Evolutionary conservation across 2,329 filamentous ascomycete species (phyloP), one percentile per base, ranked within the genome.

Genomic region (Alternaria dauci): DNA sequence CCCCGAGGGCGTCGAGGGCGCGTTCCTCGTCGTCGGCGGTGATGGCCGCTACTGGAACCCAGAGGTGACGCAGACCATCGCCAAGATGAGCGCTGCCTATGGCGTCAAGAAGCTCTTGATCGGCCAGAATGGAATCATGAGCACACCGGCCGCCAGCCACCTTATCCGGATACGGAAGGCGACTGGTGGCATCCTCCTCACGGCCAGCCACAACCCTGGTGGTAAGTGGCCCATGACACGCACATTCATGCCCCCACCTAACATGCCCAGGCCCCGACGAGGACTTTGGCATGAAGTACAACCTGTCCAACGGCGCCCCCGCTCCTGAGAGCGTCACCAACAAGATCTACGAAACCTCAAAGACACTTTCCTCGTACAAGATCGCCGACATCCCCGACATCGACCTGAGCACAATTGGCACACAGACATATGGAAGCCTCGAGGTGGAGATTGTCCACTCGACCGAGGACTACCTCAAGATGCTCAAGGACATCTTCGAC

Each of bases 211-310:
- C 86, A 99, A 99, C 84, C 94, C 95, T 62, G 95, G 95, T 80
- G 95, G 94, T 94, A 84, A 80, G 89, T 82, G 11, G 18, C 12
- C 36, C 6, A 9, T 8, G 30, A n/a, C n/a, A 25, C 14, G 25
- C n/a, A 8, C 11, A 16, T 3, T 16, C 32, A 5, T 11, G 4
- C 2, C 28, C 12, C 5, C 18, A 14, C 18, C 46, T 59, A 12
- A 59, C 28, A 9, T 25, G 3, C 16, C 14, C 71, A 96, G 93
- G 94, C 52, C 95, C 95, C 64, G 91, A 88, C 71, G 91, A 95
- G 79, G 95, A 99, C 82, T 99, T 99, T 74, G 95, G 95, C 72
- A 99, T 99, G 89, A 99, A 99, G 85, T 99, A 99, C 88, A 99
- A 99, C 86, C 86, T 99, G 61, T 86, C 93, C 79, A 98, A 99